Percentiles rank a stretch among this genome's conserved stretches.
These are phyloP conservation scores for Letharia columbiana DNA, from an alignment of 495 filamentous ascomycete species.

Conservation along the genomic window DNA sequence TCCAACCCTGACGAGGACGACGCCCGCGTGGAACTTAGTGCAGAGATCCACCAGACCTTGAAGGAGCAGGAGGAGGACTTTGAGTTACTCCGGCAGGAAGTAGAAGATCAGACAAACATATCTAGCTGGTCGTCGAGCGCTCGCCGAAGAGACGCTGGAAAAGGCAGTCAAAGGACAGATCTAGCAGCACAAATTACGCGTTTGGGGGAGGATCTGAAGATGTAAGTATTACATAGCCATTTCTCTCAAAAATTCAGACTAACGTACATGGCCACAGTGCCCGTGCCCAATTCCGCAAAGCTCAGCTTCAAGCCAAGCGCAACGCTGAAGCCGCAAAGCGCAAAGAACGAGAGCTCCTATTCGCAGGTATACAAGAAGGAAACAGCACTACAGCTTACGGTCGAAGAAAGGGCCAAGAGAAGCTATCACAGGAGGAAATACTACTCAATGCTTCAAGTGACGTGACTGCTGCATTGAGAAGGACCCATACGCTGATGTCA, in stretches of 20 bases:
- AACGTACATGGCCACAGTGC: slow-evolving; percentile 40
- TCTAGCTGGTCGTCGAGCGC: slow-evolving; percentile 30
- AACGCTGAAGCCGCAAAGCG: slow-evolving; percentile 62
- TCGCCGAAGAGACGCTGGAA: slow-evolving; percentile 32
- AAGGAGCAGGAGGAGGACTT: slow-evolving; percentile 82
- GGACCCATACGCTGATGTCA: slow-evolving; percentile 79
- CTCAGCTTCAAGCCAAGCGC: slow-evolving; percentile 72
- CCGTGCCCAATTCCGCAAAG: slow-evolving; percentile 68
- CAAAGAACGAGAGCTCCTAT: slow-evolving; percentile 68
- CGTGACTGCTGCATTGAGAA: slow-evolving; percentile 73
- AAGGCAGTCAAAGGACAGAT: slow-evolving; percentile 48
- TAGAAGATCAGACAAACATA: slow-evolving; percentile 49
- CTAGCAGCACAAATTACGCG: slow-evolving; percentile 55
- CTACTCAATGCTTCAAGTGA: slow-evolving; percentile 65
- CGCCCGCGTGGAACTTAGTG: slow-evolving; percentile 64
- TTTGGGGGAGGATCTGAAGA: slow-evolving; percentile 57
- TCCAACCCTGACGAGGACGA: slow-evolving; percentile 49
- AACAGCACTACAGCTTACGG: slow-evolving; percentile 33
- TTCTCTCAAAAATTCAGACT: slow-evolving; percentile 13
- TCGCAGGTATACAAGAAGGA: slow-evolving; percentile 48
- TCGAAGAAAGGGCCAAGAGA: slow-evolving; percentile 35
- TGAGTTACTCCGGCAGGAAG: slow-evolving; percentile 70
- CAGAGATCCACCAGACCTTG: slow-evolving; percentile 73
- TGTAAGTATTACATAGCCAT: slow-evolving; percentile 17
- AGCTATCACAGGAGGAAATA: slow-evolving; percentile 57